A percentile compares a stretch with the other conserved stretches of the same genome.
Evolutionary conservation across 73 alveolate genomes (phyloP).

Genomic region (Symbiodinium pilosum): DNA sequence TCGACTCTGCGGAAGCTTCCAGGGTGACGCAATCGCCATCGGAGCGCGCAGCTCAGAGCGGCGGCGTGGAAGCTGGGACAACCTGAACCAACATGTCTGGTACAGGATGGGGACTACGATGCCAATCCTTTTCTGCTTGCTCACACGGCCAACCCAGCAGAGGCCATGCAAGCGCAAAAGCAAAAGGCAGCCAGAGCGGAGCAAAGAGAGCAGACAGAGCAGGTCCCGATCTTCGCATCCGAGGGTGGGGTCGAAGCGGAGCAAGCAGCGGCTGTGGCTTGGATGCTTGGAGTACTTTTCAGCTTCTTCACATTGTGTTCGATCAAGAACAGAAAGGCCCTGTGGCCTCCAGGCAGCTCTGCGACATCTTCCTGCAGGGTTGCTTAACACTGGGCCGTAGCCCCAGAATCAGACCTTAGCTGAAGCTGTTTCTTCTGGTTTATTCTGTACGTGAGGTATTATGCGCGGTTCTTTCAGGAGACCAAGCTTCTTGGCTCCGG

Average conservation of each 20-base stretch:
- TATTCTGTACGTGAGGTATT: not conserved
- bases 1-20: not conserved
- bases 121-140: not conserved
- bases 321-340: not conserved
- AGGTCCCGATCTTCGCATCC: constrained; percentile 78
- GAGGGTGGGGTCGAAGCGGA: constrained; percentile 77
- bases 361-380: constrained; percentile 63
- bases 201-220: not conserved
- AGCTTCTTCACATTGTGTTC: no score
- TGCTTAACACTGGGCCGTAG: constrained; percentile 51
- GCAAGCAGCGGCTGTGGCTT: constrained; percentile 47
- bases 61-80: no score
- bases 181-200: no score
- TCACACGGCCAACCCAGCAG: not conserved
- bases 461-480: constrained; percentile 76
- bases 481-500: constrained; percentile 67
- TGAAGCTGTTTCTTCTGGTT: no score
- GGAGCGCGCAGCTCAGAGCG: not conserved
- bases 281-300: no score
- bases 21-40: constrained; percentile 1
- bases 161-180: no score
- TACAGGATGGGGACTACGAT: constrained; percentile 1
- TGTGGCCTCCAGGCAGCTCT: constrained; percentile 22
- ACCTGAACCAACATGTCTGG: not conserved
- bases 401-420: no score